Evolutionary conservation across 23 red algal species (phyloP).

Genomic region (Gracilaria caudata): DNA sequence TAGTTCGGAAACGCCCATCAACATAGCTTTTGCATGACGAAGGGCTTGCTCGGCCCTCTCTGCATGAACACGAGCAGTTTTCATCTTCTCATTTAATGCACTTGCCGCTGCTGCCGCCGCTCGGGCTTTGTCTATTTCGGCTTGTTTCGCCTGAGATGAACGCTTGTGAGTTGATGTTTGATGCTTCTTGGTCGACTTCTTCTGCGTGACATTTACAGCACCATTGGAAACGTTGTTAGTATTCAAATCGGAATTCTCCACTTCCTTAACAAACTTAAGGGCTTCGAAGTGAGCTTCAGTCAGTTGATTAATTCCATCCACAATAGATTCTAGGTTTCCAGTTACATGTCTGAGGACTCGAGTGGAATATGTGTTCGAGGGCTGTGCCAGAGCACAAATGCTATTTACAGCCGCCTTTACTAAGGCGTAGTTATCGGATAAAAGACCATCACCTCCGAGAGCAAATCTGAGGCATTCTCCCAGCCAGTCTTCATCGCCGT

Average conservation of each 20-base stretch:
- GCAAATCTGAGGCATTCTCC: constrained; percentile 1
- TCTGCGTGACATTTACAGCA: constrained; percentile 15
- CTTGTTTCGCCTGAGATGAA: constrained; percentile 47
- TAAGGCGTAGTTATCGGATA: neutral
- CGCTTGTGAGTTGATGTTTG: constrained; percentile 23
- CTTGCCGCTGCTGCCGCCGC: constrained; percentile 54
- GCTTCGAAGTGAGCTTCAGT: constrained; percentile 49
- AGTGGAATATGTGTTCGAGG: constrained; percentile 34
- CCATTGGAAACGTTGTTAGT: constrained; percentile 23
- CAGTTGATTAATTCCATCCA: constrained; percentile 26
- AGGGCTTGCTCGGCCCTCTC: constrained; percentile 26
- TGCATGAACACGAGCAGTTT: constrained; percentile 20
- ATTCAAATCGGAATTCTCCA: neutral
- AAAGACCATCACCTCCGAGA: constrained; percentile 37
- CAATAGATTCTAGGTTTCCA: constrained; percentile 16
- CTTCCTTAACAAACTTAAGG: constrained; percentile 23
- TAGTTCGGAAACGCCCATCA: constrained; percentile 14
- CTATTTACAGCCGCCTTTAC: constrained; percentile 48
- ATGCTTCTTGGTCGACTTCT: constrained; percentile 10
- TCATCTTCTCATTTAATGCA: constrained; percentile 50
- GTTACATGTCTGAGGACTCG: constrained; percentile 49
- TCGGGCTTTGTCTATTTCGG: constrained; percentile 28
- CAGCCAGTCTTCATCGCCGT: constrained; percentile 50
- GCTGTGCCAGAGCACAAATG: constrained; percentile 33
- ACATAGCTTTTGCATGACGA: neutral